Conservation (phyloP, 129 eudicot genomes). For the Oenanthe sinensis region DNA sequence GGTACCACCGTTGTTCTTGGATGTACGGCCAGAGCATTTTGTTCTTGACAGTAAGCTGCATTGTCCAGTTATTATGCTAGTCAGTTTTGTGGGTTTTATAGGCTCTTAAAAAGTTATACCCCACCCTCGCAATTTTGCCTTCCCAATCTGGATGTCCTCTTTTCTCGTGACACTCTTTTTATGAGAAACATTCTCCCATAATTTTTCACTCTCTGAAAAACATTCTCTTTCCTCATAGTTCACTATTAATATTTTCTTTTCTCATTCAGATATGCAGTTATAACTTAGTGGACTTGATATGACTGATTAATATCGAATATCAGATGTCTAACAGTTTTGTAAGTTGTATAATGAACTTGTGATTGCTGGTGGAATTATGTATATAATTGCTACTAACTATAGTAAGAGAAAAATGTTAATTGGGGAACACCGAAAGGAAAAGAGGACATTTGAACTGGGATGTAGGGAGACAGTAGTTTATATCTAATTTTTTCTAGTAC, state of each 20-base stretch:
- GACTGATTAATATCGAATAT: background rate
- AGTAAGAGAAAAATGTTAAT: background rate
- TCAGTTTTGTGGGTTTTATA: slow-evolving; percentile 9
- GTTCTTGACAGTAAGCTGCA: slow-evolving; percentile 88
- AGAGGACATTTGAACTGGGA: background rate
- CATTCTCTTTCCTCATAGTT: background rate
- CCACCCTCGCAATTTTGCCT: background rate
- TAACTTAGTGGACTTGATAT: background rate
- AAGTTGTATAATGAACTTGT: background rate
- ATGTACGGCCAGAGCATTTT: slow-evolving; percentile 79
- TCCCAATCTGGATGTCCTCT: background rate
- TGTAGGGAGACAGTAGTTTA: background rate
- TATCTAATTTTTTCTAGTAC: background rate
- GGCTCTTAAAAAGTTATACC: background rate
- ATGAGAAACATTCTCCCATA: background rate
- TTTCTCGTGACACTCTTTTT: background rate
- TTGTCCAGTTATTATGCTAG: slow-evolving; percentile 10
- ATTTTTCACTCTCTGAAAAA: background rate
- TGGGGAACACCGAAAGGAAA: background rate
- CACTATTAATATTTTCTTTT: too few species aligned
- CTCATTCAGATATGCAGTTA: background rate
- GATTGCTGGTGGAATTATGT: background rate
- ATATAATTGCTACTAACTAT: background rate
- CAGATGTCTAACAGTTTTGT: background rate
- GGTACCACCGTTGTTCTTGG: slow-evolving; percentile 95